phyloP scores from a whole-genome alignment of 1,284 basidiomycete genomes.

The Sanghuangporus baumii region DNA sequence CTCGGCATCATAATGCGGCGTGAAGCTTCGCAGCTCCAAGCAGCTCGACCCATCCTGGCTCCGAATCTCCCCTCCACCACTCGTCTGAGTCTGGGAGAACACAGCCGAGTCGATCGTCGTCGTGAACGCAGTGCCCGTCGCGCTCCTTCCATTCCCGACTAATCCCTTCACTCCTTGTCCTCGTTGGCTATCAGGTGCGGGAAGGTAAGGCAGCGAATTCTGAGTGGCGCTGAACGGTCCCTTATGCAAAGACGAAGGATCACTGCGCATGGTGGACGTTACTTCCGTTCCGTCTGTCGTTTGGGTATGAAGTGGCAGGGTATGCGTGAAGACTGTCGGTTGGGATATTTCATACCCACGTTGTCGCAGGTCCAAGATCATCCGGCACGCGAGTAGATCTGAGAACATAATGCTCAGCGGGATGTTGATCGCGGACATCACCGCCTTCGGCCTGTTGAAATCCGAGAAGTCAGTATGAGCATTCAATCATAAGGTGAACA shows the following conservation, averaged over 20 bases:
- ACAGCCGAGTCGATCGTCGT: conserved; percentile 12
- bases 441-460: conserved; percentile 59
- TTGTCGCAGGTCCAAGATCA: conserved; percentile 74
- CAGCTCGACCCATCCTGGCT: not conserved
- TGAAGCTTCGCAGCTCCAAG: conserved; percentile 4
- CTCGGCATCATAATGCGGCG: not conserved
- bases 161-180: not conserved
- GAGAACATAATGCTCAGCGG: conserved; percentile 81
- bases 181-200: not conserved
- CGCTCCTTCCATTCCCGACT: not conserved
- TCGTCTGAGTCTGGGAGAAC: conserved; percentile 1
- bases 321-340: conserved; percentile 5
- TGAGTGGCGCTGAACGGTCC: not conserved
- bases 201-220: not conserved
- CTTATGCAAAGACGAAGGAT: not conserved
- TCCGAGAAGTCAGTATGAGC: no score
- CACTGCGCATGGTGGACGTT: not conserved
- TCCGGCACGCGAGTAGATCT: conserved; percentile 70
- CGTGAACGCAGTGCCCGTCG: not conserved
- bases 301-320: conserved; percentile 6
- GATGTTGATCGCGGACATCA: conserved; percentile 78
- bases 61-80: not conserved
- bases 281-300: not conserved
- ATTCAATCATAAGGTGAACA: no score
- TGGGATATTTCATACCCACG: conserved; percentile 42